Evolutionary conservation across 257 asterid species (phyloP).

Genomic region (Lycium ferocissimum): DNA sequence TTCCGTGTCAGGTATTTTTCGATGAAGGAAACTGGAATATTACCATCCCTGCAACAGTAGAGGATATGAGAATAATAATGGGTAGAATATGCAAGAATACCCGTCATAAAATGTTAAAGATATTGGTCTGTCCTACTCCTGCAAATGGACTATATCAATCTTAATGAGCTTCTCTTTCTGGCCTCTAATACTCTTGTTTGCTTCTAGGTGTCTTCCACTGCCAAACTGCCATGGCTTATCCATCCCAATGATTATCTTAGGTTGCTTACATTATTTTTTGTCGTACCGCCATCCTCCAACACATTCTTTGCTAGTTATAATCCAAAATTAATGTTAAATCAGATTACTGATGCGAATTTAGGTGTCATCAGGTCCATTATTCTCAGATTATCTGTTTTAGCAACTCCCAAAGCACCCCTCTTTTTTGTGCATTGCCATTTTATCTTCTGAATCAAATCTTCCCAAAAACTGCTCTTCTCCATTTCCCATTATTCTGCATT

Average conservation of each 20-base stretch:
- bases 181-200: neutral
- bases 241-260: conserved; percentile 1
- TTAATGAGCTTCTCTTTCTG: neutral
- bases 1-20: conserved; percentile 86
- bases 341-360: conserved; percentile 4
- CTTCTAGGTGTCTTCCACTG: neutral
- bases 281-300: neutral
- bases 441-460: neutral
- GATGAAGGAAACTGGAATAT: conserved; percentile 72
- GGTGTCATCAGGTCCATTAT: neutral
- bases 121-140: neutral
- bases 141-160: conserved; percentile 1
- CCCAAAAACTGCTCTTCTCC: neutral
- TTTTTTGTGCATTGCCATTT: neutral
- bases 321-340: neutral
- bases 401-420: neutral
- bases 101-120: neutral
- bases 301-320: conserved; percentile 7
- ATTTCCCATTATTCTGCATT: neutral
- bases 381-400: neutral
- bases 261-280: neutral
- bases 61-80: neutral
- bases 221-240: neutral
- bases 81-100: neutral
- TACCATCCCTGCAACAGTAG: conserved; percentile 73